Percentiles rank a stretch among this genome's conserved stretches.
These are phyloP conservation scores for Zymoseptoria ardabiliae DNA, from an alignment of 2,329 filamentous ascomycete genomes.

Conservation along the genomic window DNA sequence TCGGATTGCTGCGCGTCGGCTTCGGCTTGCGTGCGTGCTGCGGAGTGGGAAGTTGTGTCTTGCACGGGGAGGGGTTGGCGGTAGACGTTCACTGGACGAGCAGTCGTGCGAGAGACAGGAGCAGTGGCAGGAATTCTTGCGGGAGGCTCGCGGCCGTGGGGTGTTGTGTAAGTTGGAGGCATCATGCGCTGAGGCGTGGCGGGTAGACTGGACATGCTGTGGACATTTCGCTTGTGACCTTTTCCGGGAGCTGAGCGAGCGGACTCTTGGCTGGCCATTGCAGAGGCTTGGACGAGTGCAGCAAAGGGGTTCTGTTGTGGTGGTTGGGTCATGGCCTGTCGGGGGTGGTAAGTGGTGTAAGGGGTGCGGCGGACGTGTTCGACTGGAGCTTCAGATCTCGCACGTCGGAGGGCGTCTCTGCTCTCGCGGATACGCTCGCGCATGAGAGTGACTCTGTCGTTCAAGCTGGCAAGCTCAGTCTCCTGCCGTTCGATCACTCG, in stretches of 20 bases:
- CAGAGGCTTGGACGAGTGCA: constrained; percentile 64
- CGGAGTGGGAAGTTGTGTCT: neutral
- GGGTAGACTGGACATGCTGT: constrained; percentile 79
- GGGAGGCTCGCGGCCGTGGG: constrained; percentile 17
- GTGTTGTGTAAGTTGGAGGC: constrained; percentile 41
- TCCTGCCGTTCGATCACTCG: constrained; percentile 71
- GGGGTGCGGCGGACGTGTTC: constrained; percentile 38
- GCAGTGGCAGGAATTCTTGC: constrained; percentile 40
- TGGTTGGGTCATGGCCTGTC: constrained; percentile 44
- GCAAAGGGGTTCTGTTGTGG: constrained; percentile 50
- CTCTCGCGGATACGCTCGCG: constrained; percentile 83
- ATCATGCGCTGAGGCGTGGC: constrained; percentile 59
- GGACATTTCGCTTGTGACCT: constrained; percentile 66
- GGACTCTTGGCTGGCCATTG: constrained; percentile 67
- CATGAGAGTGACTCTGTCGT: constrained; percentile 69
- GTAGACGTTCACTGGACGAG: constrained; percentile 24
- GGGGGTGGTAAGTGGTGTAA: constrained; percentile 31
- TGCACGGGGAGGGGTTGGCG: constrained; percentile 22
- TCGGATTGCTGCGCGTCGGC: constrained; percentile 19
- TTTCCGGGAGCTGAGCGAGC: constrained; percentile 37
- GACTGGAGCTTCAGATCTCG: constrained; percentile 14
- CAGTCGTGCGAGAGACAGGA: constrained; percentile 39
- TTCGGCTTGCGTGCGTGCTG: constrained; percentile 5
- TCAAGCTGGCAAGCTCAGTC: constrained; percentile 61
- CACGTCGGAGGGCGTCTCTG: constrained; percentile 68